phyloP scores from a whole-genome alignment of 2,329 filamentous ascomycete species.

The Venturia nashicola region DNA sequence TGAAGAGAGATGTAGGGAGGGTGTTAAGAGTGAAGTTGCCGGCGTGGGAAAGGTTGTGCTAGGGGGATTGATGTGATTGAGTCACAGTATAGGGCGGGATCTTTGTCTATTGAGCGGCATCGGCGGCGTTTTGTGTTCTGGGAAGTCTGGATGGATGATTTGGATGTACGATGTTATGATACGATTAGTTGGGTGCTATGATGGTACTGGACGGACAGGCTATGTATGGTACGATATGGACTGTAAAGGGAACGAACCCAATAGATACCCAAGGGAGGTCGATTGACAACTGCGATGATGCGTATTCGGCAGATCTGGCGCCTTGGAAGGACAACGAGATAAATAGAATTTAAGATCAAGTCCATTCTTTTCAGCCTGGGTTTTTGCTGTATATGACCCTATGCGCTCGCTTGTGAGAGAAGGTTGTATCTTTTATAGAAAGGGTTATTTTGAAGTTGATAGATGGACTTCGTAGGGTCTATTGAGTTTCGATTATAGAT shows the following conservation, averaged over 20 bases:
- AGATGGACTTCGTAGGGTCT: too few species aligned
- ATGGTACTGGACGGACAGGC: background rate
- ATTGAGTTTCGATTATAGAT: too few species aligned
- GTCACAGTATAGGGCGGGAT: background rate
- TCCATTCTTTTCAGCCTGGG: too few species aligned
- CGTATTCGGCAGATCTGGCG: too few species aligned
- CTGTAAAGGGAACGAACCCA: background rate
- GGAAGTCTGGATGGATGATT: background rate
- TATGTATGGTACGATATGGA: background rate
- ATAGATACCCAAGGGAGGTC: too few species aligned
- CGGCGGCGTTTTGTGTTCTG: background rate
- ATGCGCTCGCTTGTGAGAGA: too few species aligned
- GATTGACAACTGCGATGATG: too few species aligned
- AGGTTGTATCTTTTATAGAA: too few species aligned
- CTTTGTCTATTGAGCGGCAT: background rate
- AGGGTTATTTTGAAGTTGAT: too few species aligned
- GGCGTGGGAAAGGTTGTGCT: constrained; percentile 82
- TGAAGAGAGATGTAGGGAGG: constrained; percentile 68
- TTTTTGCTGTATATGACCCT: too few species aligned
- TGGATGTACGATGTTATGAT: background rate
- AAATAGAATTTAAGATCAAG: too few species aligned
- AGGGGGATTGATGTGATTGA: constrained; percentile 59
- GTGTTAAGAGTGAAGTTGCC: constrained; percentile 68
- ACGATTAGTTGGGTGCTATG: background rate
- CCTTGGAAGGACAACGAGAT: too few species aligned